Conservation (phyloP, 1,139 yeast genomes). For the Zygosaccharomyces pseudobailii region DNA sequence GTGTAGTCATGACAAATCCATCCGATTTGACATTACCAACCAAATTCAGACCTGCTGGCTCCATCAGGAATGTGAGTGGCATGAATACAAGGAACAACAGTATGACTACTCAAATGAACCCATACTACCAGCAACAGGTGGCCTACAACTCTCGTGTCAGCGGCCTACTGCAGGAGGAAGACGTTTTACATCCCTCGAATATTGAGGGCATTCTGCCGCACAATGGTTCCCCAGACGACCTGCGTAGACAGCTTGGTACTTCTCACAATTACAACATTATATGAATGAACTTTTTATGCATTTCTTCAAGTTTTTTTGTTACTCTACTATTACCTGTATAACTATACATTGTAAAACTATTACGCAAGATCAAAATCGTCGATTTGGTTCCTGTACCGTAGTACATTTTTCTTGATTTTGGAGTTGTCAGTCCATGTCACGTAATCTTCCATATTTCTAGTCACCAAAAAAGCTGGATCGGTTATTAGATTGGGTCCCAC, state of each 20-base stretch:
- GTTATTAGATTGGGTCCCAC: slow-evolving; percentile 95
- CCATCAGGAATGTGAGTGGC: slow-evolving; percentile 36
- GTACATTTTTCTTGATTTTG: slow-evolving; percentile 84
- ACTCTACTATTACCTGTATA: slow-evolving; percentile 1
- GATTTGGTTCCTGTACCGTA: slow-evolving; percentile 81
- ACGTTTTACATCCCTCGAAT: slow-evolving; percentile 27
- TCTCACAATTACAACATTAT: slow-evolving; percentile 32
- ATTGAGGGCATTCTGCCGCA: slow-evolving; percentile 33
- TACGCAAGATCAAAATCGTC: slow-evolving; percentile 70
- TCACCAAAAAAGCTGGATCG: slow-evolving; percentile 92
- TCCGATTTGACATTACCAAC: slow-evolving; percentile 54
- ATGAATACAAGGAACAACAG: slow-evolving; percentile 35
- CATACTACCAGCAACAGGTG: slow-evolving; percentile 17
- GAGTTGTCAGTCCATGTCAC: slow-evolving; percentile 95
- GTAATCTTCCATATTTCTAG: slow-evolving; percentile 91
- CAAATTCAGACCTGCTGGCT: slow-evolving; percentile 65
- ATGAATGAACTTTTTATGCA: slow-evolving; percentile 5
- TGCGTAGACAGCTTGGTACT: slow-evolving; percentile 38
- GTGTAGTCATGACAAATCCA: slow-evolving; percentile 76
- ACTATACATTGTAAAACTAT: slow-evolving; percentile 7
- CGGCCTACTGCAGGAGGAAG: slow-evolving; percentile 26
- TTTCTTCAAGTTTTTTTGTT: not conserved
- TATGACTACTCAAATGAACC: slow-evolving; percentile 28
- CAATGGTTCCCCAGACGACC: slow-evolving; percentile 37
- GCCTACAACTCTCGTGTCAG: slow-evolving; percentile 25